Conservation (phyloP, 2,329 filamentous ascomycete genomes). For the Elsinoe fawcettii region DNA sequence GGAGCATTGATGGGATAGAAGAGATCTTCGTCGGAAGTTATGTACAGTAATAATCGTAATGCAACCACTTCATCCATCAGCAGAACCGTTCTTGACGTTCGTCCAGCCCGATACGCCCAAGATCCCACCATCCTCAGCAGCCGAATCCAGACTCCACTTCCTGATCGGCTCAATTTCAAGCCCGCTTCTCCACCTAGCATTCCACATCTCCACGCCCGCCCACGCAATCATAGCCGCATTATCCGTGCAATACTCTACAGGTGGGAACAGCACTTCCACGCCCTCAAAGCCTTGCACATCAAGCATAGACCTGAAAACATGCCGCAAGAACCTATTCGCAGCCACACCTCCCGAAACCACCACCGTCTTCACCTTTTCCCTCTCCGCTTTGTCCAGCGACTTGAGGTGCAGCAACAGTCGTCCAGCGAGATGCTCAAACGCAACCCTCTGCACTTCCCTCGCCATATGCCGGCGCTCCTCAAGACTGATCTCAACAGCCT, state of each 20-base stretch:
- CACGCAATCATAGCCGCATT: slow-evolving; percentile 98
- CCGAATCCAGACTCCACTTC: slow-evolving; percentile 67
- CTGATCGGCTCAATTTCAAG: slow-evolving; percentile 53
- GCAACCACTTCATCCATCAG: background rate
- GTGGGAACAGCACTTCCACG: slow-evolving; percentile 65
- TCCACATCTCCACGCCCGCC: slow-evolving; percentile 87
- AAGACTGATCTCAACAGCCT: slow-evolving; percentile 37
- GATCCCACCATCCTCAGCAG: slow-evolving; percentile 56
- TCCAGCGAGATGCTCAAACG: slow-evolving; percentile 79
- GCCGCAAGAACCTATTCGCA: slow-evolving; percentile 69
- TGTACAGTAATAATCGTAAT: background rate
- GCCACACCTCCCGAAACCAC: slow-evolving; percentile 89
- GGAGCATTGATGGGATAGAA: background rate
- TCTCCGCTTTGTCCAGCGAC: slow-evolving; percentile 11
- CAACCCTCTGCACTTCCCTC: slow-evolving; percentile 64
- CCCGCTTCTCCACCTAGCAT: slow-evolving; percentile 61
- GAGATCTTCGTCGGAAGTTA: background rate
- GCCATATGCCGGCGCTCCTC: slow-evolving; percentile 63
- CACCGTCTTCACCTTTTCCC: slow-evolving; percentile 47
- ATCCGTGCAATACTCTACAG: slow-evolving; percentile 72
- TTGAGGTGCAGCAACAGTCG: slow-evolving; percentile 53
- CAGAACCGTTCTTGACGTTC: background rate
- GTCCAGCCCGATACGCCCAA: slow-evolving; percentile 43
- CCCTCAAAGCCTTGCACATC: slow-evolving; percentile 57
- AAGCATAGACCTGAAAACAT: slow-evolving; percentile 51